Evolutionary conservation across 495 filamentous ascomycete genomes (phyloP), one percentile per base, ranked within the genome.

Genomic region (Aeminium ludgeri): DNA sequence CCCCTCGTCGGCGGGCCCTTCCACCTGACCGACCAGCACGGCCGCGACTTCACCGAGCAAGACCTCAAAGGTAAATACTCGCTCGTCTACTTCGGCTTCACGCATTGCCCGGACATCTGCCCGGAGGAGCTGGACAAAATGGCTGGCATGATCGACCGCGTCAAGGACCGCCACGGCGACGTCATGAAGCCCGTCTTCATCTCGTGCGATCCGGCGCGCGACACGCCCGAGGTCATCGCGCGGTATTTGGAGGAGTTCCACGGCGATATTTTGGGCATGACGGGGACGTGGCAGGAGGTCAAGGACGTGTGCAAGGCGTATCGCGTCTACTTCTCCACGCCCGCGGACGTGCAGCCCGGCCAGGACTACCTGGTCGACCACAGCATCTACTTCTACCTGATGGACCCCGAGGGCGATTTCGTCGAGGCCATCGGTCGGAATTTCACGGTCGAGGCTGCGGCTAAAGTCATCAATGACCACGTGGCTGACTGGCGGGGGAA

Each of bases 41-140:
- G 89, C 31, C 74, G 73, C 43, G 60, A 63, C 33, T 83, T 89
- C 44, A 78, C 74, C 11, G 76, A 76, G 49, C 67, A 74, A 60
- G 74, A 92, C 57, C 63, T 94, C 67, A 80, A 74, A 65, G 89
- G 89, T 30, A 80, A 78, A 51, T 91, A 89, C 62, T 73, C 73
- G 41, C 65, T 97, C 65, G 59, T 64, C 33, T 97, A 97, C 62
- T 97, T 96, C 57, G 89, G 89, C 50, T 97, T 97, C 74, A 84
- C 84, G 11, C 86, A 94, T 61, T 97, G 89, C 59, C 89, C 89
- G 10, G 89, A 97, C 60, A 97, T 97, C 60, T 97, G 89, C 67
- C 89, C 89, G 20, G 89, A 97, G 50, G 89, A 97, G 65, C 77
- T 97, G 39, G 89, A 97, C 60, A 97, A 97, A 65, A 93, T 97